Evolutionary conservation across 495 filamentous ascomycete species (phyloP).

Genomic region (Penicillium herquei): DNA sequence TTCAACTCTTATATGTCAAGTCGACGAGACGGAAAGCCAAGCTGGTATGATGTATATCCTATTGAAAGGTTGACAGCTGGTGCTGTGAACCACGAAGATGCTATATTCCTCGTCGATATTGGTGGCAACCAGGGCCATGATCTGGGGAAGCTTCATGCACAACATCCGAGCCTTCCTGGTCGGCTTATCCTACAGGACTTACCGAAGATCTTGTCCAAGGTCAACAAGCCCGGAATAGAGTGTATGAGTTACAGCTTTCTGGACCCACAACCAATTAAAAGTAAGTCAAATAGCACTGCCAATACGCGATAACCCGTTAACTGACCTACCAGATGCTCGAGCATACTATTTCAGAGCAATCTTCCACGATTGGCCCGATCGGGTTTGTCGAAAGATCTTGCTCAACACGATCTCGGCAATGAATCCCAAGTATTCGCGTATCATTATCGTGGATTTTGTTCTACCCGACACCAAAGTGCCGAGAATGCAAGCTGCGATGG

Average conservation of each 20-base stretch:
- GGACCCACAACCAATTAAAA: conserved; percentile 14
- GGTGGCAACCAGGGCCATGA: conserved; percentile 50
- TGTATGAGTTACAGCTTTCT: conserved; percentile 14
- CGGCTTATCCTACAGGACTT: conserved; percentile 13
- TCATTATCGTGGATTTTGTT: conserved; percentile 33
- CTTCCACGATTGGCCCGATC: conserved; percentile 47
- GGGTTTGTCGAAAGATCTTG: conserved; percentile 30
- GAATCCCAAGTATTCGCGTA: conserved; percentile 25
- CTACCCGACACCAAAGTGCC: conserved; percentile 27
- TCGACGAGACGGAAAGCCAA: conserved; percentile 35
- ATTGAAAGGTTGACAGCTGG: conserved; percentile 31
- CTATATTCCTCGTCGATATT: conserved; percentile 44
- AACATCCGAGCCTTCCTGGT: background rate
- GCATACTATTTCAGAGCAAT: conserved; percentile 46
- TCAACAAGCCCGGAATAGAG: conserved; percentile 5
- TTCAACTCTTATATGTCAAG: conserved; percentile 46
- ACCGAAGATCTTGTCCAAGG: conserved; percentile 3
- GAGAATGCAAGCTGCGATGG: conserved; percentile 27
- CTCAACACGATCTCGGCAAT: conserved; percentile 23
- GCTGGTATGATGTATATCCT: conserved; percentile 45
- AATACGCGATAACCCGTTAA: background rate
- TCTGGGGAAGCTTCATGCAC: conserved; percentile 24
- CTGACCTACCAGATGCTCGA: conserved; percentile 22
- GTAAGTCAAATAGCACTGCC: background rate
- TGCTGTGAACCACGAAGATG: conserved; percentile 9